Base-by-base conservation (phyloP, 345 rosid genomes). In the Mangifera indica region DNA sequence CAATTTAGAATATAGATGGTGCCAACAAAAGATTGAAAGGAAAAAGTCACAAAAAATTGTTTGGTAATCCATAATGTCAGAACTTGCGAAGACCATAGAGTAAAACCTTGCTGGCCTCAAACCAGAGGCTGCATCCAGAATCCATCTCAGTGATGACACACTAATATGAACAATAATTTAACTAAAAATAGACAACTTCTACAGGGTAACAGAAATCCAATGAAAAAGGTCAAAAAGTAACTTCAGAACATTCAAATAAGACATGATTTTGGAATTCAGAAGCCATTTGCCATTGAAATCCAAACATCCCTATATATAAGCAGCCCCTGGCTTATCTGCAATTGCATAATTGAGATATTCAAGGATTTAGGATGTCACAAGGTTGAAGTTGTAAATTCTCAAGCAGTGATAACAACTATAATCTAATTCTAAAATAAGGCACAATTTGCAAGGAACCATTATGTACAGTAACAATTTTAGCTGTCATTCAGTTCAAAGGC, bases 391-490 rank as follows among this genome's bases (percentile, higher is more conserved):
- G 21, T 56, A 25, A 52, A 53, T 42, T 59, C 22, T 57, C 13
- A 13, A 32, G 18, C 12, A 20, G 56, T 53, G 21, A 21, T 51
- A 42, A 45, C 25, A 72, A 51, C 63, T 21, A 40, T 48, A 22
- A 48, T 46, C 14, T 66, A 11, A 25, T 59, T 58, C 61, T 45
- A 0, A 17, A 10, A 21, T 37, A n/a, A 25, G n/a, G 20, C 48
- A 55, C 20, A 62, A 62, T 42, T 67, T 72, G 18, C 34, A 26
- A 21, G 63, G 40, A 42, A 20, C 44, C 72, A 3, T n/a, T 11
- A 37, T 46, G 60, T 55, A 71, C 25, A 14, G 17, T 54, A 34
- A 40, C 63, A 21, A 67, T 63, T 74, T 34, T 25, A 26, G 44
- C 9, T 34, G 20, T 15, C 25, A 68, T 26, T 74, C 46, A 67